A percentile compares a stretch with the other conserved stretches of the same genome.
Evolutionary conservation across 495 filamentous ascomycete genomes (phyloP).

Genomic region (Aspergillus asperescens): DNA sequence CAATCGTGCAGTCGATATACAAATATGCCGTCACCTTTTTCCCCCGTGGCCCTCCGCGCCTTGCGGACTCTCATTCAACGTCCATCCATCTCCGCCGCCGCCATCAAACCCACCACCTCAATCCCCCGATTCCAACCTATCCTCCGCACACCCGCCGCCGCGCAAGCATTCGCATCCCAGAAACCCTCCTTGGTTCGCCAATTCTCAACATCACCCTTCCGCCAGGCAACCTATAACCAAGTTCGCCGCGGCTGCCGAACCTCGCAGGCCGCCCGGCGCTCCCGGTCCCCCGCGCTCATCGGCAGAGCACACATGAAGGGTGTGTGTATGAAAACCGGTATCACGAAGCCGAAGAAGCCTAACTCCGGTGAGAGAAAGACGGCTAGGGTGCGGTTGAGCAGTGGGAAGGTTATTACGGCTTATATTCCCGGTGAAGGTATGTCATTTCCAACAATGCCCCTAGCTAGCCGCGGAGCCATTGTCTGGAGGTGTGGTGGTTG

Average conservation of each 20-base stretch:
- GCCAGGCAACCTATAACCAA: conserved; percentile 48
- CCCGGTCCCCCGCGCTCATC: conserved; percentile 77
- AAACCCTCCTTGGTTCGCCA: conserved; percentile 24
- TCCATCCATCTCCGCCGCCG: conserved; percentile 20
- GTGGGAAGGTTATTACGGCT: conserved; percentile 75
- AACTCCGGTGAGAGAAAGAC: conserved; percentile 95
- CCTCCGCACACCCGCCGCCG: conserved; percentile 31
- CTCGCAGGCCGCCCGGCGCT: conserved; percentile 69
- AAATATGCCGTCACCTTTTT: conserved; percentile 37
- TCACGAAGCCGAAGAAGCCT: conserved; percentile 95
- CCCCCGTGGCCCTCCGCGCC: conserved; percentile 35
- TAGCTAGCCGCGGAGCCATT: no score
- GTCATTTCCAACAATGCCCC: conserved; percentile 16
- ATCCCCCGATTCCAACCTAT: conserved; percentile 33
- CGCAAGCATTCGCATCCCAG: conserved; percentile 3
- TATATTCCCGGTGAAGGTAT: conserved; percentile 95
- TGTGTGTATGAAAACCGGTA: conserved; percentile 86
- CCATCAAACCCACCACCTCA: conserved; percentile 18
- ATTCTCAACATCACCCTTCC: conserved; percentile 42
- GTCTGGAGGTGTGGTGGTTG: background rate
- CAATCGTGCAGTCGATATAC: background rate
- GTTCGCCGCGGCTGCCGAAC: conserved; percentile 67
- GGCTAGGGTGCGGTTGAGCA: conserved; percentile 80
- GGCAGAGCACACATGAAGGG: conserved; percentile 81
- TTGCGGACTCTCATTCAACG: conserved; percentile 36